Base-by-base conservation (phyloP, 106 monocot genomes). In the Allium cepa region DNA sequence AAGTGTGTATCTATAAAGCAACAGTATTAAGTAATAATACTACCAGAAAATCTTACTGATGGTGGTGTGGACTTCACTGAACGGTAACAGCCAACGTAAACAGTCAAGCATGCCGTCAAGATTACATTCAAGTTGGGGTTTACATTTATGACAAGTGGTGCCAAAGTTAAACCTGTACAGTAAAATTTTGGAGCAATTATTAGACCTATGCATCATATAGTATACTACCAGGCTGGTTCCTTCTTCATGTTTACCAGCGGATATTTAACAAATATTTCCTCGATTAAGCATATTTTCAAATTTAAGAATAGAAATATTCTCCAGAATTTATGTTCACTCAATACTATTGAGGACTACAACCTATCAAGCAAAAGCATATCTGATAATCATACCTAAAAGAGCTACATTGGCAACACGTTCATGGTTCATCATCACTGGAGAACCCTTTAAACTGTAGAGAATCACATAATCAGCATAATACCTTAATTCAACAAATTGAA, bases 11-110 rank as follows among this genome's bases (percentile, higher is more conserved):
- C 36, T 4, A 36, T 36, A 36, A 36, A 36, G 36, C 36, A 36
- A 5, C 36, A 36, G 3, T 36, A 36, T 5, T 4, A 36, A 36
- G 36, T 36, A 36, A 36, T 56, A 36, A 69, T 26, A 69, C 28
- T 11, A 56, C 14, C 59, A 16, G 47, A 47, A 53, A 8, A 53
- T 69, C 89, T 80, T 64, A 99, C 97, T 14, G 92, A 73, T 50
- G 89, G 97, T 66, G 87, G 89, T 72, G 97, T 92, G 63, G 89
- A 64, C 73, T 99, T 99, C 63, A 99, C 97, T 56, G 92, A 99
- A 15, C 97, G 89, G 50, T 90, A 87, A 64, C 92, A 99, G 63
- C 97, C 97, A 11, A 99, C 97, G 74, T 90, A 99, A 69, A 99
- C 97, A 66, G 92, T 87, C 56, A 99, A 62, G 60, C 97, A 99